Conservation (phyloP, 2,329 filamentous ascomycete species). For the Onygenales sp. region DNA sequence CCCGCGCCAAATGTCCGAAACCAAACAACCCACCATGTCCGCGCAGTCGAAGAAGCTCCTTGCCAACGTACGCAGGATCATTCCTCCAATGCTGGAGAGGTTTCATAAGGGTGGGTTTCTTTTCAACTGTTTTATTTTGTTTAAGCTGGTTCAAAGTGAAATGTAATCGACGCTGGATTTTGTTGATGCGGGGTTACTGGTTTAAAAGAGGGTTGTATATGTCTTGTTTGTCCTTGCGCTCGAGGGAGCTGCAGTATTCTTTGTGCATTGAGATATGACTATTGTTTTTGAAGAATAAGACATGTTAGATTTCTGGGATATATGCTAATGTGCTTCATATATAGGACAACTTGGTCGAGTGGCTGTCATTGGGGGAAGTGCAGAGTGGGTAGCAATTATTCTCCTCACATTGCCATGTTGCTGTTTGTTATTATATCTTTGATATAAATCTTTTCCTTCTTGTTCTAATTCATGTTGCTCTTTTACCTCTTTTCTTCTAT, state of each 20-base stretch:
- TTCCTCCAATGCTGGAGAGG: conserved; percentile 87
- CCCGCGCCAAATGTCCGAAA: background rate
- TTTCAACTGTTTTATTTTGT: background rate
- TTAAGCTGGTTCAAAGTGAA: background rate
- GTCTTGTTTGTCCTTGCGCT: background rate
- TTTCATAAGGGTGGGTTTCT: conserved; percentile 77
- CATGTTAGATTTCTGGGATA: background rate
- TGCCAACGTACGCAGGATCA: conserved; percentile 72
- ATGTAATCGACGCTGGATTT: background rate
- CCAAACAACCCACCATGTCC: conserved; percentile 42
- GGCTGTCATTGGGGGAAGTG: conserved; percentile 86
- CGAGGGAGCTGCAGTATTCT: background rate
- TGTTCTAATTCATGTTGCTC: too few species aligned
- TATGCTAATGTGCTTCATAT: conserved; percentile 9
- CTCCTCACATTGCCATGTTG: background rate
- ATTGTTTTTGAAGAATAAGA: too few species aligned
- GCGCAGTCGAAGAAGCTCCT: conserved; percentile 65
- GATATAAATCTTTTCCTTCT: too few species aligned
- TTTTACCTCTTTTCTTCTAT: too few species aligned
- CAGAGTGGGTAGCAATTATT: conserved; percentile 48
- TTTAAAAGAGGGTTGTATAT: background rate
- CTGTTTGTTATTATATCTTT: background rate
- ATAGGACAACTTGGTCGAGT: conserved; percentile 84
- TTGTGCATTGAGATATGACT: background rate
- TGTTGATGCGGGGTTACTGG: background rate